A percentile compares a stretch with the other conserved stretches of the same genome.
Conservation (phyloP, 2,329 filamentous ascomycete genomes). For the Dactylonectria macrodidyma region DNA sequence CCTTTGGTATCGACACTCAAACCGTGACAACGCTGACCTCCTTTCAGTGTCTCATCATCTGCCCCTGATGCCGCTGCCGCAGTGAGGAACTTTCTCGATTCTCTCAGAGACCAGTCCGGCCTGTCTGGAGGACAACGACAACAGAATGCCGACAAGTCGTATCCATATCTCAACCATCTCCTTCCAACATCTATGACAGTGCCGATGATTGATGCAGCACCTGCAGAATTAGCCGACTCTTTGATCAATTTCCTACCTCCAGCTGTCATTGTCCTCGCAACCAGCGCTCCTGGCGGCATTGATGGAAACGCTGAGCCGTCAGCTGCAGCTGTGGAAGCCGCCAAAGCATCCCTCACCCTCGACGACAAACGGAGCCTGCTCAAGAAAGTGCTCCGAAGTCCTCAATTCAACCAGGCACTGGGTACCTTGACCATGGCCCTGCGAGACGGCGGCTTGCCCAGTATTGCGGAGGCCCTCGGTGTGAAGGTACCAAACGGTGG, state of each 20-base stretch:
- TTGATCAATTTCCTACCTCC: conserved; percentile 86
- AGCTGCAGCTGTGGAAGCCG: conserved; percentile 77
- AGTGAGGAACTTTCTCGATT: conserved; percentile 91
- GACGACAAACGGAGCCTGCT: conserved; percentile 86
- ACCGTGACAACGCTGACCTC: conserved; percentile 60
- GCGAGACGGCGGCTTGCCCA: conserved; percentile 90
- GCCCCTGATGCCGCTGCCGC: conserved; percentile 80
- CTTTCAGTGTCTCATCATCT: conserved; percentile 71
- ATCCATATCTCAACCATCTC: conserved; percentile 89
- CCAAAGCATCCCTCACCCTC: conserved; percentile 79
- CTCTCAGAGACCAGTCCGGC: conserved; percentile 74
- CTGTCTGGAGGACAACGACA: conserved; percentile 55
- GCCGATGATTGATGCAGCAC: conserved; percentile 77
- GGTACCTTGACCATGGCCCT: conserved; percentile 89
- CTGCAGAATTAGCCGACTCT: conserved; percentile 78
- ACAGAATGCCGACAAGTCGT: conserved; percentile 69
- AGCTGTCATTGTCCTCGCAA: conserved; percentile 81
- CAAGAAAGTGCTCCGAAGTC: conserved; percentile 86
- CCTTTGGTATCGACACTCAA: conserved; percentile 38
- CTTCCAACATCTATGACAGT: conserved; percentile 84
- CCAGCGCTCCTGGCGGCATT: conserved; percentile 72
- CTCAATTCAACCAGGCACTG: conserved; percentile 91
- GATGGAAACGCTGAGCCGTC: conserved; percentile 75
- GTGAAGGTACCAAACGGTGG: conserved; percentile 89
- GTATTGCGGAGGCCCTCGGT: conserved; percentile 87